A percentile compares a stretch with the other conserved stretches of the same genome.
phyloP scores from a whole-genome alignment of 192 early-diverging fungal genomes.

The Coemansia sp. region DNA sequence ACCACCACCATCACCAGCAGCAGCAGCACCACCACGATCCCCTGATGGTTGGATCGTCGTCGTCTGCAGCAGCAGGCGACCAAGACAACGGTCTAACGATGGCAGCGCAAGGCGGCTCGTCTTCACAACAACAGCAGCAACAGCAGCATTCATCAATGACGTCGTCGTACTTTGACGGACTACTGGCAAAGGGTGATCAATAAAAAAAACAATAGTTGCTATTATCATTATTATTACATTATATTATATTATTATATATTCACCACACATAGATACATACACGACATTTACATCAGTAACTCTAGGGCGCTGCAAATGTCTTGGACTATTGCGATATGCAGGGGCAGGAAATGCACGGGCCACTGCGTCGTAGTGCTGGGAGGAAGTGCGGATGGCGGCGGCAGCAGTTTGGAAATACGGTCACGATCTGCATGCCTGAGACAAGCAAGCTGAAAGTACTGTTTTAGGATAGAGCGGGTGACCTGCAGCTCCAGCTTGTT shows the following conservation, averaged over 20 bases:
- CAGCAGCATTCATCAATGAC: conserved; percentile 13
- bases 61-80: conserved; percentile 9
- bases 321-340: conserved; percentile 31
- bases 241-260: conserved; percentile 4
- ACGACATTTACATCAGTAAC: conserved; percentile 3
- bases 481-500: conserved; percentile 13
- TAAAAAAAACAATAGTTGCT: conserved; percentile 6
- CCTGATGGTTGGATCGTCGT: conserved; percentile 10
- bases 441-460: conserved; percentile 43
- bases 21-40: not conserved
- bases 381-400: not conserved
- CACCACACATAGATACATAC: not conserved
- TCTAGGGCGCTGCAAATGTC: conserved; percentile 22
- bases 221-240: conserved; percentile 8
- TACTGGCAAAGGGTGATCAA: conserved; percentile 44
- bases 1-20: conserved; percentile 19
- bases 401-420: no score
- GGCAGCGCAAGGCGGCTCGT: conserved; percentile 7
- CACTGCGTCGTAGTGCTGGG: conserved; percentile 6
- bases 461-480: conserved; percentile 27
- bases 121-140: conserved; percentile 27
- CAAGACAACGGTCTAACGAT: conserved; percentile 17
- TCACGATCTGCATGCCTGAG: conserved; percentile 35
- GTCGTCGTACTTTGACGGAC: conserved; percentile 49
- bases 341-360: conserved; percentile 27